Evolutionary conservation across 306 rosid species (phyloP), one percentile per base, ranked within the genome.

Genomic region (Rosa rugosa): DNA sequence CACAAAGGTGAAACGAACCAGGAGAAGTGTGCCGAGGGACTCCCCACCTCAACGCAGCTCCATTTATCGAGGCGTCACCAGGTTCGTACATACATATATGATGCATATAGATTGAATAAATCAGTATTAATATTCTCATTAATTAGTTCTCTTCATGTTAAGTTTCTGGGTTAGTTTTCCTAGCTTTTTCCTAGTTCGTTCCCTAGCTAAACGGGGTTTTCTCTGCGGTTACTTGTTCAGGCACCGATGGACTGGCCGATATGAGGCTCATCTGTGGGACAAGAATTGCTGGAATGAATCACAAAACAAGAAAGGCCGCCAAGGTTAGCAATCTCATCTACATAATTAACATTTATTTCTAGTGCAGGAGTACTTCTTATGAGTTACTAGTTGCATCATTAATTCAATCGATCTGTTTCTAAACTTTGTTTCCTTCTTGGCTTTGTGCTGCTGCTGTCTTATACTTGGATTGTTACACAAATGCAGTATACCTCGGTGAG

Each of bases 201-300:
- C 47, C 63, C 70, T 36, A 27, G 68, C 20, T 63, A 4, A 66
- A 36, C 13, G 10, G 6, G 12, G 23, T 66, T 66, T 66, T 66
- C 71, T 66, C 46, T 38, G 18, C 68, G 47, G 44, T 38, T 38
- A 66, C 44, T 2, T 12, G 7, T 45, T 67, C 47, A 90, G 97
- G 77, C 97, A 91, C 77, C 85, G 94, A 18, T 93, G 96, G 97
- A 93, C 97, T 4, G 96, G 97, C 18, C 85, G 97, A 40, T 93
- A 88, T 20, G 97, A 93, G 62, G 97, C 97, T 86, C 97, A 93
- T 82, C 84, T 91, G 85, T 93, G 97, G 97, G 97, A 93, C 66
- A 93, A 88, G 85, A 89, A 88, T 85, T 88, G 94, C 79, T 91
- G 96, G 96, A 93, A 93, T 84, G 89, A 91, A 79, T 88, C 94